Evolutionary conservation across 441 rosid genomes (phyloP).

Genomic region (Flueggea neowawraea): DNA sequence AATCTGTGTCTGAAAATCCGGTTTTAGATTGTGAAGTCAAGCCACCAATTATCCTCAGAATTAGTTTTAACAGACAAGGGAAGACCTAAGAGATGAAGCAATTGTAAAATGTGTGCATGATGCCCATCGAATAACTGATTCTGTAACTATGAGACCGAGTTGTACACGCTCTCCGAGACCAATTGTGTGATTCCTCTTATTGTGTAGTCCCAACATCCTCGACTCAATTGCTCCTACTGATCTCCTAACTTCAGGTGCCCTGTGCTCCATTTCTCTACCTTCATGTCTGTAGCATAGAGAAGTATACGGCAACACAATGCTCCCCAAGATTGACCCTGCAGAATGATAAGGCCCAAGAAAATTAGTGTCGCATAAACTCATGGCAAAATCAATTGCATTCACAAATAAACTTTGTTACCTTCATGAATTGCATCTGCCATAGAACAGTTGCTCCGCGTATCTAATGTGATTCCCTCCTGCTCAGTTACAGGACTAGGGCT

Average conservation of each 20-base stretch:
- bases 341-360: background rate
- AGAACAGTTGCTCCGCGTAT: constrained; percentile 16
- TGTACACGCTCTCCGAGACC: constrained; percentile 53
- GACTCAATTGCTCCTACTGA: constrained; percentile 32
- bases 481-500: constrained; percentile 29
- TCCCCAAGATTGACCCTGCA: constrained; percentile 27
- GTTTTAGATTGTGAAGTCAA: background rate
- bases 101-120: constrained; percentile 58
- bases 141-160: constrained; percentile 43
- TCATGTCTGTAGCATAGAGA: constrained; percentile 18
- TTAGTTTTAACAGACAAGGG: constrained; percentile 49
- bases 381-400: background rate
- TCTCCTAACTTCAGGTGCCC: constrained; percentile 28
- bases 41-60: constrained; percentile 1
- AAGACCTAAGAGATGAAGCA: constrained; percentile 45
- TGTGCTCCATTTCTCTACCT: constrained; percentile 27
- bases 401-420: constrained; percentile 29
- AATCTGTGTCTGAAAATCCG: background rate
- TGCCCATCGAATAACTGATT: constrained; percentile 70
- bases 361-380: background rate
- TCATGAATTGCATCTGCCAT: constrained; percentile 16
- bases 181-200: constrained; percentile 57
- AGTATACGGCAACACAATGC: constrained; percentile 25
- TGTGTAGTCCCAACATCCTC: constrained; percentile 37
- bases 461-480: constrained; percentile 15